phyloP scores from a whole-genome alignment of 768 basidiomycete genomes.

The Amanita fuliginea region DNA sequence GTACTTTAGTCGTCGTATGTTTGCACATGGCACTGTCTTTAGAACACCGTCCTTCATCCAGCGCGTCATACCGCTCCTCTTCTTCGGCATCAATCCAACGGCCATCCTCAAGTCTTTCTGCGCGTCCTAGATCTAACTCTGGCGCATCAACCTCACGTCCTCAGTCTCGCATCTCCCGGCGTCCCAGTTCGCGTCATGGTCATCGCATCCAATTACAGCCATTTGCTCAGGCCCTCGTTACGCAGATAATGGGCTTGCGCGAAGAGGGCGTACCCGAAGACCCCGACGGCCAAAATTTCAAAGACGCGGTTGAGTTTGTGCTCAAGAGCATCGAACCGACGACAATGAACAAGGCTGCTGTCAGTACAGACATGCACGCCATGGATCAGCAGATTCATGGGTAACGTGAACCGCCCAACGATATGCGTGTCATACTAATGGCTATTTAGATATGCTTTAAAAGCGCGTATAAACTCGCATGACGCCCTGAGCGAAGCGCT shows the following conservation, averaged over 20 bases:
- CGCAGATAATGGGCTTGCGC: slow-evolving; percentile 40
- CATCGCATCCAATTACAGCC: slow-evolving; percentile 41
- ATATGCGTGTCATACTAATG: slow-evolving; percentile 5
- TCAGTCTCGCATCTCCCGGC: slow-evolving; percentile 33
- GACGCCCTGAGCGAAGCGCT: slow-evolving; percentile 54
- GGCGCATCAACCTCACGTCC: slow-evolving; percentile 20
- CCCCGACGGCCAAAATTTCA: slow-evolving; percentile 26
- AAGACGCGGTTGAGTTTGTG: slow-evolving; percentile 41
- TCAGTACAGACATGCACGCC: slow-evolving; percentile 41
- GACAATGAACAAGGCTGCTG: slow-evolving; percentile 41
- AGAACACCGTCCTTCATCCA: slow-evolving; percentile 24
- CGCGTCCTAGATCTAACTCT: slow-evolving; percentile 25
- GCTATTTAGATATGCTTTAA: slow-evolving; percentile 41
- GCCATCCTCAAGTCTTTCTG: slow-evolving; percentile 20
- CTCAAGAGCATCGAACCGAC: slow-evolving; percentile 49
- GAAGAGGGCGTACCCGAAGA: slow-evolving; percentile 29
- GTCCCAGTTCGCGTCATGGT: slow-evolving; percentile 6
- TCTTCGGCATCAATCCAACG: slow-evolving; percentile 29
- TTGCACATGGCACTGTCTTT: not conserved
- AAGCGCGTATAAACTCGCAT: slow-evolving; percentile 58
- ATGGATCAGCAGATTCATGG: slow-evolving; percentile 49
- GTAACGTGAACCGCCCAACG: slow-evolving; percentile 24
- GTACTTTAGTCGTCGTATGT: not conserved
- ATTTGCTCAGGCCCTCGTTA: slow-evolving; percentile 40
- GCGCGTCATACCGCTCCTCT: slow-evolving; percentile 33